These are phyloP conservation scores for Fusarium sp. DNA, from an alignment of 2,329 filamentous ascomycete species.

Conservation along the genomic window DNA sequence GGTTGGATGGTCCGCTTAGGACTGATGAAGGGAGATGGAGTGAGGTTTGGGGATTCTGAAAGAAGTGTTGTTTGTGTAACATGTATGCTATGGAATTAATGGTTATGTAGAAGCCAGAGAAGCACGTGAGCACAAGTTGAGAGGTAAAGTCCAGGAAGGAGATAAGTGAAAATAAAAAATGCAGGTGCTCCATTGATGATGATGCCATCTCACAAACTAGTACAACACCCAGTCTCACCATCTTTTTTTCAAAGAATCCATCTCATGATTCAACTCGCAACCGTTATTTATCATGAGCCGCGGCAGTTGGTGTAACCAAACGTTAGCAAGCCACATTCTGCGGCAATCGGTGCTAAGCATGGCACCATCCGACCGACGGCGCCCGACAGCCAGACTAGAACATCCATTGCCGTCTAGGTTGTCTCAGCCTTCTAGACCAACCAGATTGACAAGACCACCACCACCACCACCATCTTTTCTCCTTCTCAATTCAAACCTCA, in stretches of 20 bases:
- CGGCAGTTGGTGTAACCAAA: neutral
- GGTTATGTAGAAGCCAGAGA: neutral
- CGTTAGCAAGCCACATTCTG: slow-evolving; percentile 3
- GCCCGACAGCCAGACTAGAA: slow-evolving; percentile 4
- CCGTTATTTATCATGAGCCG: neutral
- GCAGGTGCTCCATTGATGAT: neutral
- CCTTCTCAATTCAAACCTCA: slow-evolving; percentile 10
- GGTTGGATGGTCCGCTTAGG: slow-evolving; percentile 67
- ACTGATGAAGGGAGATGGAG: slow-evolving; percentile 66
- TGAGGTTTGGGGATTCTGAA: slow-evolving; percentile 66
- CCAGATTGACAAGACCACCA: slow-evolving; percentile 13
- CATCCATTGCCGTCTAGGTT: neutral
- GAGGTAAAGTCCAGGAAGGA: neutral
- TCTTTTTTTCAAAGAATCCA: neutral
- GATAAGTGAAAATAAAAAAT: neutral
- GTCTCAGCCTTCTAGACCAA: slow-evolving; percentile 12
- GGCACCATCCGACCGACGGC: slow-evolving; percentile 25
- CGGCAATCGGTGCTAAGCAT: slow-evolving; percentile 27
- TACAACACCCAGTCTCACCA: neutral
- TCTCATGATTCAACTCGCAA: neutral
- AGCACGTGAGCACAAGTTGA: neutral
- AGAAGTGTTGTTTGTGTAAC: neutral
- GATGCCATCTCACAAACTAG: neutral
- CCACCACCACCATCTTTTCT: neutral
- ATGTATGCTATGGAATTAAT: neutral